Conservation (phyloP, 495 filamentous ascomycete genomes). For the Aspergillus diversus region DNA sequence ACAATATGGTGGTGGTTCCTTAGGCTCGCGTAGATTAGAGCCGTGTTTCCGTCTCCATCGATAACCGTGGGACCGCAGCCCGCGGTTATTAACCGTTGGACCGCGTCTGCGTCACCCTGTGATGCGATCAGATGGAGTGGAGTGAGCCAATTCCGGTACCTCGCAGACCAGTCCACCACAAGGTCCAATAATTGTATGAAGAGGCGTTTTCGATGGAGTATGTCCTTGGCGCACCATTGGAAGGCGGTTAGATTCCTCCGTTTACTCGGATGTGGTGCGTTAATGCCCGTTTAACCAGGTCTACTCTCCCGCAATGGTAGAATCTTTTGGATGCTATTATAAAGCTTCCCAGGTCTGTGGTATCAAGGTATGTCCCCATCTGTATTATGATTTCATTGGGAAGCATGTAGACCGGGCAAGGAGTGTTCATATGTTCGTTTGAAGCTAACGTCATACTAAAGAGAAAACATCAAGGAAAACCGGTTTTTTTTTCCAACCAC, state of each 20-base stretch:
- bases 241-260: not conserved
- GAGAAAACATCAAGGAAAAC: no score
- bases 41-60: not conserved
- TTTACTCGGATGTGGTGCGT: not conserved
- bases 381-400: not conserved
- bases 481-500: no score
- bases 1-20: not conserved
- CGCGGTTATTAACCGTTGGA: not conserved
- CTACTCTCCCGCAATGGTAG: not conserved
- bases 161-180: not conserved
- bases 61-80: not conserved
- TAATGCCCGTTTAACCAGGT: not conserved
- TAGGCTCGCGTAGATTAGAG: not conserved
- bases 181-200: not conserved
- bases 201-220: not conserved
- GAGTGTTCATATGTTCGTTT: not conserved
- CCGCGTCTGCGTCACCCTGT: not conserved
- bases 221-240: not conserved
- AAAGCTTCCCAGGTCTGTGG: not conserved
- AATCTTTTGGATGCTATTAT: not conserved
- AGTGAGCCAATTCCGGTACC: not conserved
- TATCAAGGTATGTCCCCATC: not conserved
- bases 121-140: not conserved
- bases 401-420: not conserved
- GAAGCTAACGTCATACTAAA: not conserved